These are phyloP conservation scores for Aspergillus glaucus DNA, from an alignment of 2,329 filamentous ascomycete species.

Conservation along the genomic window DNA sequence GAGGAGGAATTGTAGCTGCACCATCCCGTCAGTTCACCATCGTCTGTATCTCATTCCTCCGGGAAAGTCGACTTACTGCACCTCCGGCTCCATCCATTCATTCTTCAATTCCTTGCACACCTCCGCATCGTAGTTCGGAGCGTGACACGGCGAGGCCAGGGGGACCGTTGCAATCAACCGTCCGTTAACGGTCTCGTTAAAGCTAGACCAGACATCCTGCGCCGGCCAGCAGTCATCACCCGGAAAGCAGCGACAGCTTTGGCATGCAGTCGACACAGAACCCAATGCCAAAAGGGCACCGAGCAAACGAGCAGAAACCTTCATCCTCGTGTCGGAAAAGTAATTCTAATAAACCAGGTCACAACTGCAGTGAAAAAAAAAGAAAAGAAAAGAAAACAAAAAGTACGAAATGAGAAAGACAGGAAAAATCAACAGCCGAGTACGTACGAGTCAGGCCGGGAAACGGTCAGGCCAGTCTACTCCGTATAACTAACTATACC, in stretches of 20 bases:
- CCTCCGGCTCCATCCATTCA: constrained; percentile 41
- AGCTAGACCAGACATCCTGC: constrained; percentile 38
- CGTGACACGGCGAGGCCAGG: constrained; percentile 49
- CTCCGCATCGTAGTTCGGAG: constrained; percentile 40
- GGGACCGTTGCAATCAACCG: constrained; percentile 49
- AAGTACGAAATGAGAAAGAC: too few relatives aligned
- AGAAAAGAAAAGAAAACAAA: background rate
- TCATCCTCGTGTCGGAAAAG: background rate
- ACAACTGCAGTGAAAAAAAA: background rate
- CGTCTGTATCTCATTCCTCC: too few relatives aligned
- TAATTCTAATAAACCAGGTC: background rate
- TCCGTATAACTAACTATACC: too few relatives aligned
- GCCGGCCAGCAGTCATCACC: constrained; percentile 52
- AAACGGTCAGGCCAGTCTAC: too few relatives aligned
- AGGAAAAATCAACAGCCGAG: too few relatives aligned
- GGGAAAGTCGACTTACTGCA: constrained; percentile 35
- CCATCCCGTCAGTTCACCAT: background rate
- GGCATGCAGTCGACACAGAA: background rate
- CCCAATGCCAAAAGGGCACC: background rate
- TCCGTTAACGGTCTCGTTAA: constrained; percentile 50
- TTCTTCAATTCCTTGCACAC: constrained; percentile 38
- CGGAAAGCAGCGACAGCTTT: constrained; percentile 45
- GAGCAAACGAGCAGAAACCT: background rate
- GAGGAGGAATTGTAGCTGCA: constrained; percentile 54
- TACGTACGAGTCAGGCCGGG: too few relatives aligned